Conservation (phyloP, 148 eudicot species). For the Rhododendron williamsianum region DNA sequence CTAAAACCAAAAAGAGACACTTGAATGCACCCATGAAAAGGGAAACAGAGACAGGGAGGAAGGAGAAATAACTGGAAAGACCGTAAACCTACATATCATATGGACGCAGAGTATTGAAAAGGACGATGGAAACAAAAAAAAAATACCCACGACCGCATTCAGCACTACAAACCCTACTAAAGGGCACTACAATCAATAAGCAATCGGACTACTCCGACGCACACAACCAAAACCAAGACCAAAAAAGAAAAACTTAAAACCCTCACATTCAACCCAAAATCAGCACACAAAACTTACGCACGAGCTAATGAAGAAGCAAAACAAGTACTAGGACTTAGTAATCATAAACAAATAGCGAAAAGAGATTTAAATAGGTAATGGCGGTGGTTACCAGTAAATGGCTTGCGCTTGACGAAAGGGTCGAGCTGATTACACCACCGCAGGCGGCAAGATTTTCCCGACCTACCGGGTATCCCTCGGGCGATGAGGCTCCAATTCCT, state of each 20-base stretch:
- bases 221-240: not conserved
- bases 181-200: not conserved
- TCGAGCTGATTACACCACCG: constrained; percentile 20
- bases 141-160: not conserved
- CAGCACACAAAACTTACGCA: not conserved
- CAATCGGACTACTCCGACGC: not conserved
- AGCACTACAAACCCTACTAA: not conserved
- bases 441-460: constrained; percentile 17
- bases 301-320: not conserved
- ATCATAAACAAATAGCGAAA: not conserved
- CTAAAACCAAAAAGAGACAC: too few species aligned
- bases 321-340: not conserved
- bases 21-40: not conserved
- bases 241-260: not conserved
- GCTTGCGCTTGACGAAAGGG: constrained; percentile 13
- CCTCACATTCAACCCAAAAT: constrained; percentile 1
- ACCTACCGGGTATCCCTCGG: constrained; percentile 13
- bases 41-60: too few species aligned
- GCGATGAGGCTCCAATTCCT: constrained; percentile 16
- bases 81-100: not conserved
- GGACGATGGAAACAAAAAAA: not conserved
- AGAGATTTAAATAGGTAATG: not conserved
- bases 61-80: not conserved
- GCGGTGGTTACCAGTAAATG: constrained; percentile 45
- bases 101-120: not conserved